A percentile compares a stretch with the other conserved stretches of the same genome.
These are phyloP conservation scores for Fusarium drepaniforme DNA, from an alignment of 2,329 filamentous ascomycete species.

Conservation along the genomic window DNA sequence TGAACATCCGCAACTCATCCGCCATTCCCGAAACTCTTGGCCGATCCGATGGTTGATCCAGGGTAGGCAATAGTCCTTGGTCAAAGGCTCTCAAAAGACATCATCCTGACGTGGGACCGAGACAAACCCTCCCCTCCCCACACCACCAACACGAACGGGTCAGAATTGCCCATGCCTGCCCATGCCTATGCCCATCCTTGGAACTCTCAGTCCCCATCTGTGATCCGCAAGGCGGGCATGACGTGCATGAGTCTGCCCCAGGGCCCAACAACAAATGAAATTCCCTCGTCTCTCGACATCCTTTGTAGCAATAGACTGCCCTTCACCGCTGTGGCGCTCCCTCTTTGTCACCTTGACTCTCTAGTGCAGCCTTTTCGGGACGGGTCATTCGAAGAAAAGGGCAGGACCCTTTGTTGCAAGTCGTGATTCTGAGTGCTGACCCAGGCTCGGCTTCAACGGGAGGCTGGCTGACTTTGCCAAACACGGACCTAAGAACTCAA, in stretches of 20 bases:
- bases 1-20: constrained; percentile 13
- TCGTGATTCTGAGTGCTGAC: not conserved
- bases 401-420: constrained; percentile 1
- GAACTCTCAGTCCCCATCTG: constrained; percentile 15
- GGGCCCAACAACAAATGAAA: constrained; percentile 28
- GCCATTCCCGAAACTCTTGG: constrained; percentile 21
- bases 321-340: constrained; percentile 10
- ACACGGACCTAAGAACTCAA: not conserved
- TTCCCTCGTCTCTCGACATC: constrained; percentile 2
- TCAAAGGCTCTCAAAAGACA: constrained; percentile 13
- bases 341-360: not conserved
- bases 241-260: constrained; percentile 36
- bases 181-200: not conserved
- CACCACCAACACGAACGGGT: constrained; percentile 28
- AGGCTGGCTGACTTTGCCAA: constrained; percentile 7
- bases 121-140: constrained; percentile 25
- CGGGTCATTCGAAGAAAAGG: constrained; percentile 1
- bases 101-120: constrained; percentile 34
- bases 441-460: not conserved
- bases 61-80: constrained; percentile 18
- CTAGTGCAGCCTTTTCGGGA: not conserved
- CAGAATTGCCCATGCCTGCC: constrained; percentile 4
- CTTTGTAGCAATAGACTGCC: not conserved
- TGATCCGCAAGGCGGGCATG: constrained; percentile 39
- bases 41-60: constrained; percentile 14